Base-by-base conservation (phyloP, 1,284 basidiomycete genomes). In the Fomitopsis palustris region DNA sequence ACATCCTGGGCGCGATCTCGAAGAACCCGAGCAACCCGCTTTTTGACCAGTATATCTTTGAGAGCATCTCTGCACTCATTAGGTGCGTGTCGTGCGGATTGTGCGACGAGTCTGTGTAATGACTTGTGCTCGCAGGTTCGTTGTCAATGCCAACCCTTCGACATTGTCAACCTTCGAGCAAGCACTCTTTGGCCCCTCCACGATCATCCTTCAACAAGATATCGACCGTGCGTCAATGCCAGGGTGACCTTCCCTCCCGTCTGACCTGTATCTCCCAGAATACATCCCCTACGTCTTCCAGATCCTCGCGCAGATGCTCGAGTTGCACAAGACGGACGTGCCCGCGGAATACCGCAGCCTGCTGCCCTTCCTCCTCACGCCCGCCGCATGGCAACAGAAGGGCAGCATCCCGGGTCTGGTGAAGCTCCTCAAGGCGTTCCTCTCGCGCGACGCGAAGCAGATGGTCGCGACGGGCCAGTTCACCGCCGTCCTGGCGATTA, bases 241-340 rank as follows among this genome's bases (percentile, higher is more conserved):
- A 41, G 42, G 6, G 31, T 6, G n/a, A 49, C 12, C 10, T 21
- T 16, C 16, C 4, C 10, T 43, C 12, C 35, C 8, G 16, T 45
- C 35, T 56, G n/a, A 55, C 38, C 31, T 1, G 10, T 38, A 14
- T 10, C 19, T 8, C 12, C 17, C 42, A 94, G 96, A 98, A 77
- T 99, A 98, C 72, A 91, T 97, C 55, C 96, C 96, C 1, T 99
- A 96, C 72, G 92, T 94, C 55, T 98, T 99, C 82, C 97, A 99
- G 72, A 87, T 99, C 65, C 85, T 98, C 33, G 92, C 95, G 0
- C 96, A 99, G 73, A 94, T 99, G 82, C 87, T 99, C 38, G 93
- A 96, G 65, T 78, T 94, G 9, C 95, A 96, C 68, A 75, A 77
- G 0, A 71, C 77, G 1, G 75, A 77, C 27, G 78, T 97, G 8